Evolutionary conservation across 345 rosid genomes (phyloP).

Genomic region (Balakata baccata): DNA sequence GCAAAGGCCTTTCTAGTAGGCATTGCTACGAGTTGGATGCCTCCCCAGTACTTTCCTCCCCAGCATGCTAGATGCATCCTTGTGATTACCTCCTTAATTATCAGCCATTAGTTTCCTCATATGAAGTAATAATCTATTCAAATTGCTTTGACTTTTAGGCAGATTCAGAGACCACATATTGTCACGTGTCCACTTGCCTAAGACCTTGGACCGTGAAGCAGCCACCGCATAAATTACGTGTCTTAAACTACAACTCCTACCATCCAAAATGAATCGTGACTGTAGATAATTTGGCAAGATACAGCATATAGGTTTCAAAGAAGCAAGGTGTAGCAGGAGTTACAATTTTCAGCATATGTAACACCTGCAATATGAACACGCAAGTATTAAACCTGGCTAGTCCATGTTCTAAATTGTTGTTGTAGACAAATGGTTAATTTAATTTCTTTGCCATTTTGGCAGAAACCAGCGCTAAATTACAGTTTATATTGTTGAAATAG

Average conservation of each 20-base stretch:
- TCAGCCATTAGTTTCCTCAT: background rate
- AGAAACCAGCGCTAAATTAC: too few species aligned
- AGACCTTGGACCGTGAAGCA: background rate
- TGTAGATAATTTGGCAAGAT: background rate
- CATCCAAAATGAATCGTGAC: background rate
- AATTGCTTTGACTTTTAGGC: background rate
- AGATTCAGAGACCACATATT: background rate
- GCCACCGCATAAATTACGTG: conserved; percentile 20
- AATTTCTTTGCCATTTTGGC: background rate
- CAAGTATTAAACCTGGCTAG: conserved; percentile 7
- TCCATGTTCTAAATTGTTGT: background rate
- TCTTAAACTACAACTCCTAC: conserved; percentile 1
- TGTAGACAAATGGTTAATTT: background rate
- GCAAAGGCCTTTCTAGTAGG: background rate
- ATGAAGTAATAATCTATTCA: background rate
- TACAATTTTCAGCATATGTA: conserved; percentile 3
- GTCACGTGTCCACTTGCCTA: conserved; percentile 4
- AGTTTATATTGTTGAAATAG: too few species aligned
- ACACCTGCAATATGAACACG: conserved; percentile 15
- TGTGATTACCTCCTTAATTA: background rate
- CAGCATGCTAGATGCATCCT: background rate
- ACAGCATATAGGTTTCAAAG: background rate
- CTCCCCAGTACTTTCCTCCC: too few species aligned
- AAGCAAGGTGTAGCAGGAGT: background rate
- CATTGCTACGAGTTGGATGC: background rate